A percentile compares a stretch with the other conserved stretches of the same genome.
phyloP scores from a whole-genome alignment of 331 rosid species.

The Rosa hybrid region DNA sequence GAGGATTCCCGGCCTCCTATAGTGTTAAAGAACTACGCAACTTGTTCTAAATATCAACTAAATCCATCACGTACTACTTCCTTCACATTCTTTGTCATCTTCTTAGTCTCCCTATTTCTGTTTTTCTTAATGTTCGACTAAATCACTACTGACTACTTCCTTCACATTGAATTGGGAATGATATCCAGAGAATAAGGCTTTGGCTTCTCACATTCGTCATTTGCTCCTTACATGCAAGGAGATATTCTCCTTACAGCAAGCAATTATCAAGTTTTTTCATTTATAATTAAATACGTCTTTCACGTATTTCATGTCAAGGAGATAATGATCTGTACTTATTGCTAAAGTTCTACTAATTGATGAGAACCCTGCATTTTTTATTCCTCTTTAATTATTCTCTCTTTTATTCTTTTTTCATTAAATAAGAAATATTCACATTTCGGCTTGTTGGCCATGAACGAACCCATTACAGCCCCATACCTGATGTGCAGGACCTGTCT shows the following conservation, averaged over 20 bases:
- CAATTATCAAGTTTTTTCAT: not conserved
- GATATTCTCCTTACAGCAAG: not conserved
- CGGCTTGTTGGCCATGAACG: not conserved
- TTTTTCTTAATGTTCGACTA: not conserved
- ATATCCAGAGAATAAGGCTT: not conserved
- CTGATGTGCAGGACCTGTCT: not conserved
- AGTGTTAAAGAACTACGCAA: not conserved
- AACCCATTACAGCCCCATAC: not conserved
- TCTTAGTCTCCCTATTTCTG: not conserved
- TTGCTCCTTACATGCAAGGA: too few relatives aligned
- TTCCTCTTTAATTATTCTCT: slow-evolving; percentile 13
- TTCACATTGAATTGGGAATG: not conserved
- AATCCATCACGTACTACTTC: not conserved
- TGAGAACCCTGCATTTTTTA: slow-evolving; percentile 6
- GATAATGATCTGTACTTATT: not conserved
- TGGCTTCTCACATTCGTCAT: too few relatives aligned
- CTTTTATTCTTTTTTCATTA: not conserved
- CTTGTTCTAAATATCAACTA: not conserved
- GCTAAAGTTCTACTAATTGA: not conserved
- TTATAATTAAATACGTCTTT: not conserved
- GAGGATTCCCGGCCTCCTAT: not conserved
- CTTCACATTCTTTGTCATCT: not conserved
- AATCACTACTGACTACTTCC: not conserved
- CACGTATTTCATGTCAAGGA: not conserved
- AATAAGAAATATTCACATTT: not conserved